Percentiles rank a stretch among this genome's conserved stretches.
These are phyloP conservation scores for Heimioporus punctisporus DNA, from an alignment of 1,284 basidiomycete genomes.

Conservation along the genomic window DNA sequence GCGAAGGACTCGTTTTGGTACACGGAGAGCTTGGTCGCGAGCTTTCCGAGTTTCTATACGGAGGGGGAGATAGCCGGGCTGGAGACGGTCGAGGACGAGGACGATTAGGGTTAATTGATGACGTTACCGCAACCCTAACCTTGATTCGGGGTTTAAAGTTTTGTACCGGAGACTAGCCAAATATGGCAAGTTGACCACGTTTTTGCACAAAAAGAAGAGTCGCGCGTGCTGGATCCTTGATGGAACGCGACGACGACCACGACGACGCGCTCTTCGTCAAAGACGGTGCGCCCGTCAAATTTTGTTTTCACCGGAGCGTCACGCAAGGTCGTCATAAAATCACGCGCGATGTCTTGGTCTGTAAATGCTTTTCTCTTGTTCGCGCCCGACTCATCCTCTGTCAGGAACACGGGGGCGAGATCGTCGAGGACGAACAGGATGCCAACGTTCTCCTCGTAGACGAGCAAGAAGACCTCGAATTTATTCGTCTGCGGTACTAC, in stretches of 20 bases:
- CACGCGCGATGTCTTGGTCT: slow-evolving; percentile 22
- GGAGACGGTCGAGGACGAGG: slow-evolving; percentile 6
- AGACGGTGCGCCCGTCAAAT: slow-evolving; percentile 21
- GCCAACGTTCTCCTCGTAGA: slow-evolving; percentile 32
- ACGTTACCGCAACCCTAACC: slow-evolving; percentile 31
- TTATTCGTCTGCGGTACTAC: slow-evolving; percentile 29
- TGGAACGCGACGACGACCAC: background rate
- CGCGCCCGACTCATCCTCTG: background rate
- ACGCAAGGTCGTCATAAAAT: slow-evolving; percentile 23
- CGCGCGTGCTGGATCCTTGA: too few species aligned
- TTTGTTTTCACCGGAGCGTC: slow-evolving; percentile 31
- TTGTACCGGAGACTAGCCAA: too few species aligned
- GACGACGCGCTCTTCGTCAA: slow-evolving; percentile 24
- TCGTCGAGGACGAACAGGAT: slow-evolving; percentile 16
- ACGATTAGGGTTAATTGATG: slow-evolving; percentile 3
- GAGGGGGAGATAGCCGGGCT: slow-evolving; percentile 11
- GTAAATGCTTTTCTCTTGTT: background rate
- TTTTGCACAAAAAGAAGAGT: too few species aligned
- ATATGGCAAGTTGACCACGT: too few species aligned
- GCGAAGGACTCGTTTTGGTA: slow-evolving; percentile 27
- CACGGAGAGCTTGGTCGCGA: slow-evolving; percentile 24
- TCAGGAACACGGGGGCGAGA: slow-evolving; percentile 19
- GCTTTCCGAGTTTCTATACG: slow-evolving; percentile 29
- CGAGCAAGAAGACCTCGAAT: slow-evolving; percentile 23
- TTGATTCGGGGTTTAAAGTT: too few species aligned